phyloP scores from a whole-genome alignment of 306 rosid species.

The Begonia peltatifolia region DNA sequence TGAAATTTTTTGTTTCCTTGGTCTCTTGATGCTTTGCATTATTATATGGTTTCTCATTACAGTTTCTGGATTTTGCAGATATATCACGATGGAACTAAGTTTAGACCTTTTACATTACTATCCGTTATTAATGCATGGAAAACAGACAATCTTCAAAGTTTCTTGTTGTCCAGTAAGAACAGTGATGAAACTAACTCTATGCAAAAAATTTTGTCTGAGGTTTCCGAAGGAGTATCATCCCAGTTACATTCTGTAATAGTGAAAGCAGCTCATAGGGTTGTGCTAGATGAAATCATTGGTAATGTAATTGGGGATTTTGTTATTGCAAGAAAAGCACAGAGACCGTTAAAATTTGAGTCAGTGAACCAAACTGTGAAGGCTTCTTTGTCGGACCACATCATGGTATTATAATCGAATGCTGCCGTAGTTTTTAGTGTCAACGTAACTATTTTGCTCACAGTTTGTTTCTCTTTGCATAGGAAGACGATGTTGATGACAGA shows the following conservation, averaged over 20 bases:
- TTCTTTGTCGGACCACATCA: constrained; percentile 18
- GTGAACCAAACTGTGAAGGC: constrained; percentile 23
- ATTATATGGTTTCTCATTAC: too few species aligned
- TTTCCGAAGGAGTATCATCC: constrained; percentile 64
- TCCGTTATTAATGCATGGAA: constrained; percentile 49
- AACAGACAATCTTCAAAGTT: constrained; percentile 24
- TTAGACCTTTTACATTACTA: constrained; percentile 31
- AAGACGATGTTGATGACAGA: constrained; percentile 29
- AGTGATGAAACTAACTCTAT: constrained; percentile 24
- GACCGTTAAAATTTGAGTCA: constrained; percentile 29
- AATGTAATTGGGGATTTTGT: constrained; percentile 55
- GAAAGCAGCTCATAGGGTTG: constrained; percentile 78
- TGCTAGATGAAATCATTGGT: constrained; percentile 82
- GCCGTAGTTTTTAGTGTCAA: neutral
- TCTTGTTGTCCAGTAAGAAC: constrained; percentile 24
- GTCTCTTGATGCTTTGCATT: neutral
- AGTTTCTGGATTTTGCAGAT: constrained; percentile 28
- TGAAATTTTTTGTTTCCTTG: constrained; percentile 4
- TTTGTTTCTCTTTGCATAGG: constrained; percentile 22
- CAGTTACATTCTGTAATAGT: constrained; percentile 59
- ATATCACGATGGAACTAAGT: constrained; percentile 47
- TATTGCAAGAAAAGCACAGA: constrained; percentile 34
- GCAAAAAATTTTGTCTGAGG: constrained; percentile 34
- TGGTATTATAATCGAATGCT: constrained; percentile 29
- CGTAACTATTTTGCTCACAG: constrained; percentile 9